Evolutionary conservation across 2,329 filamentous ascomycete species (phyloP), one percentile per base, ranked within the genome.

Genomic region (Onygenales sp.): DNA sequence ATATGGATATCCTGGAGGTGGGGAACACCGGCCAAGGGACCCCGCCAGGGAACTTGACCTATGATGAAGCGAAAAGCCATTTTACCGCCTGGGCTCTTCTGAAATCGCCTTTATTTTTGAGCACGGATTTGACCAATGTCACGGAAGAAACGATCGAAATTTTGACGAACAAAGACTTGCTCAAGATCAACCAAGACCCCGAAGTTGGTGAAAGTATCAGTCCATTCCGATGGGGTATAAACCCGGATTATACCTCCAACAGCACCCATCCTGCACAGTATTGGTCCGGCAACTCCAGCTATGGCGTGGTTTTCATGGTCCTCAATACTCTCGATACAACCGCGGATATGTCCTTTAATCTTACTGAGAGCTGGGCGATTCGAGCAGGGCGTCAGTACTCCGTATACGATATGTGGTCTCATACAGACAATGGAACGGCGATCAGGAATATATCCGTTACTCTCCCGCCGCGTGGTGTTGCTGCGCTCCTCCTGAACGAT

Each of bases 171-270:
- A 58, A 54, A 36, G 55, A 62, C n/a, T 52, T 62, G 39, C 55
- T 62, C 47, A 57, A 57, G n/a, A 60, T 62, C 53, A 64, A 63
- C 42, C 61, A 63, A 43, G 61, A 63, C 33, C 60, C 60, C 7
- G 51, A 58, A 33, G 59, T 59, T 2, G 61, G 61, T 40, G 39
- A 61, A 27, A 48, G 46, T 37, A 56, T 61, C 8, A 54, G 51
- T 10, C 60, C 61, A 17, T 63, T 60, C 54, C 52, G 58, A 4
- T 60, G 57, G 55, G 60, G 60, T 6, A 42, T 55, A 4, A 56
- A 61, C 21, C 48, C 55, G 2, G 57, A 63, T 52, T 60, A 51
- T 48, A 51, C 52, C 2, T 61, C 45, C n/a, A 62, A 63, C 43
- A 31, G 52, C 5, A 56, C 52, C 8, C 54, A 62, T 46, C 57